Conservation (phyloP, 179 eudicot species). For the Spergularia azorica region DNA sequence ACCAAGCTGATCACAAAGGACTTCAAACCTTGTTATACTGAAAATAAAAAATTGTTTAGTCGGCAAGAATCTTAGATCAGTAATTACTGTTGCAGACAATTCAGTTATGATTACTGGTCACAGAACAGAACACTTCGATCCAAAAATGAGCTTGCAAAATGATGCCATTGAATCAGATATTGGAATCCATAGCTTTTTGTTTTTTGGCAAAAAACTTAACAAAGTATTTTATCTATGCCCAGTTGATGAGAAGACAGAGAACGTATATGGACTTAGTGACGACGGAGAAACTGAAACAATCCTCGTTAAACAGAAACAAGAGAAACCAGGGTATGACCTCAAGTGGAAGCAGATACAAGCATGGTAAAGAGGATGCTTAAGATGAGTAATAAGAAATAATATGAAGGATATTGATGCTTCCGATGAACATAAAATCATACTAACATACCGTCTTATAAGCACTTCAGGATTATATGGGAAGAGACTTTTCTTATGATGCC, state of each 20-base stretch:
- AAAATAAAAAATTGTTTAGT: constrained; percentile 24
- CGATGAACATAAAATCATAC: too few relatives aligned
- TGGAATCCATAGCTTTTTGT: too few relatives aligned
- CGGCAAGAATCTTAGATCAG: constrained; percentile 7
- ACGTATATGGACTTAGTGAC: background rate
- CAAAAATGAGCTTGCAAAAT: background rate
- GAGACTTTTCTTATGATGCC: constrained; percentile 60
- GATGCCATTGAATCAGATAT: background rate
- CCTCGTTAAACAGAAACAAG: background rate
- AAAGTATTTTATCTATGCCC: background rate
- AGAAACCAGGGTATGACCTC: background rate
- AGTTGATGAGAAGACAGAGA: background rate
- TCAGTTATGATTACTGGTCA: background rate
- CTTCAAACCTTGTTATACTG: constrained; percentile 69
- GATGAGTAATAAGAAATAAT: background rate
- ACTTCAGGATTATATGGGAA: constrained; percentile 92
- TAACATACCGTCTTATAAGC: constrained; percentile 69
- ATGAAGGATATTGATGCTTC: too few relatives aligned
- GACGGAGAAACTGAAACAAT: too few relatives aligned
- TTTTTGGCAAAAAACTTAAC: background rate
- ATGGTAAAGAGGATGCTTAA: background rate
- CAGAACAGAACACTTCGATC: background rate
- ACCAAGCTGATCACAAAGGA: constrained; percentile 41
- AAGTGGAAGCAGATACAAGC: background rate
- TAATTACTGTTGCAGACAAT: background rate